Evolutionary conservation across 73 alveolate species (phyloP).

Genomic region (Symbiodinium pilosum): DNA sequence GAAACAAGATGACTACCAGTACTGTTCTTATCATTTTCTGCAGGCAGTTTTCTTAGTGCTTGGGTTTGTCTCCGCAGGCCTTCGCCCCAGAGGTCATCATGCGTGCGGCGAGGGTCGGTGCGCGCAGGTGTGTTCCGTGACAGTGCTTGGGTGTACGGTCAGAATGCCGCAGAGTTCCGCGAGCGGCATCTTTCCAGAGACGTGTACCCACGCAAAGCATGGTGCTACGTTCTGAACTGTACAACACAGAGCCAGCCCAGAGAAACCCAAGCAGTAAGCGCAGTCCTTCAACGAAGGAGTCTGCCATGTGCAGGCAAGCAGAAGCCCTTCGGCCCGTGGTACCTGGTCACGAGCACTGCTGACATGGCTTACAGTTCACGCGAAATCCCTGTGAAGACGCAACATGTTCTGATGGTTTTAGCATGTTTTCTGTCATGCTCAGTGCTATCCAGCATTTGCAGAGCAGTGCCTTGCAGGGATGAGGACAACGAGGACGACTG

Average conservation of each 20-base stretch:
- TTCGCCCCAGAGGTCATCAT: conserved; percentile 58
- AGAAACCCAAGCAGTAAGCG: background rate
- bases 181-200: background rate
- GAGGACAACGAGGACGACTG: background rate
- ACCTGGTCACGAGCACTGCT: background rate
- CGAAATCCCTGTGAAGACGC: no score
- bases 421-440: no score
- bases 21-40: no score
- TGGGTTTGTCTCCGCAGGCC: conserved; percentile 38
- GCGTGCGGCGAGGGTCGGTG: conserved; percentile 38
- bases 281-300: no score
- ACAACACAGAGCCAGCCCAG: background rate
- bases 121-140: conserved; percentile 4
- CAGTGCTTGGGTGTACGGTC: no score
- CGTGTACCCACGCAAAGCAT: no score
- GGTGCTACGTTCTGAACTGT: background rate
- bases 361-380: background rate
- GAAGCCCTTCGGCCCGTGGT: background rate
- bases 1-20: no score
- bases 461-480: background rate
- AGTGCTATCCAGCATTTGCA: background rate
- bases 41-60: no score
- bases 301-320: background rate
- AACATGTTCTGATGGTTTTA: background rate
- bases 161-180: no score